Conservation (phyloP, 2,329 filamentous ascomycete species). For the Alternaria brassicicola region DNA sequence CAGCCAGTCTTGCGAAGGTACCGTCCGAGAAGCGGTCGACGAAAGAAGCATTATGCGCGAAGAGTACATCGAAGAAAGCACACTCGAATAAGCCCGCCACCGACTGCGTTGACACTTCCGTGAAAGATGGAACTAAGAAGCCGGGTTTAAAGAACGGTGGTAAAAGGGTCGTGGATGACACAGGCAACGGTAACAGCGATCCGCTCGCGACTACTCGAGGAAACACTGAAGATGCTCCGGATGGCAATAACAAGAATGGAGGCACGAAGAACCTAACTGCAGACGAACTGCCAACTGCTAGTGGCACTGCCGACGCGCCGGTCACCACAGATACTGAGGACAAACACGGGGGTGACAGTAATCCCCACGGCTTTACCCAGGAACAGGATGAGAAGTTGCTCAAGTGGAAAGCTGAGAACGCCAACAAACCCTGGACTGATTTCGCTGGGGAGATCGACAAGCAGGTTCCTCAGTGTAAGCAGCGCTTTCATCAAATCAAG, state of each 20-base stretch:
- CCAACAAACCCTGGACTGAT: constrained; percentile 31
- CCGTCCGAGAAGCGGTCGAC: constrained; percentile 10
- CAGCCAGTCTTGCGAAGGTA: constrained; percentile 19
- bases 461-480: constrained; percentile 11
- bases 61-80: constrained; percentile 6
- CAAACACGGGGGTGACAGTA: not conserved
- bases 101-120: not conserved
- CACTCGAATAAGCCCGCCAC: not conserved
- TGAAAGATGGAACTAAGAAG: not conserved
- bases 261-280: not conserved
- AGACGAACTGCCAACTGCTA: not conserved
- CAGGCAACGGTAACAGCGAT: not conserved
- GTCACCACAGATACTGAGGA: not conserved
- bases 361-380: too few relatives aligned
- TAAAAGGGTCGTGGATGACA: not conserved
- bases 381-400: constrained; percentile 52
- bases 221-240: not conserved
- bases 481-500: constrained; percentile 47
- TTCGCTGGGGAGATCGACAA: constrained; percentile 43
- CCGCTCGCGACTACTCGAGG: not conserved
- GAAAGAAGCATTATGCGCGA: not conserved
- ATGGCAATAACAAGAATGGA: not conserved
- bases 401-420: constrained; percentile 41
- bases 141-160: constrained; percentile 3
- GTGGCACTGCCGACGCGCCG: not conserved